A percentile compares a stretch with the other conserved stretches of the same genome.
Evolutionary conservation across 768 basidiomycete genomes (phyloP).

Genomic region (Termitomyces sp.): DNA sequence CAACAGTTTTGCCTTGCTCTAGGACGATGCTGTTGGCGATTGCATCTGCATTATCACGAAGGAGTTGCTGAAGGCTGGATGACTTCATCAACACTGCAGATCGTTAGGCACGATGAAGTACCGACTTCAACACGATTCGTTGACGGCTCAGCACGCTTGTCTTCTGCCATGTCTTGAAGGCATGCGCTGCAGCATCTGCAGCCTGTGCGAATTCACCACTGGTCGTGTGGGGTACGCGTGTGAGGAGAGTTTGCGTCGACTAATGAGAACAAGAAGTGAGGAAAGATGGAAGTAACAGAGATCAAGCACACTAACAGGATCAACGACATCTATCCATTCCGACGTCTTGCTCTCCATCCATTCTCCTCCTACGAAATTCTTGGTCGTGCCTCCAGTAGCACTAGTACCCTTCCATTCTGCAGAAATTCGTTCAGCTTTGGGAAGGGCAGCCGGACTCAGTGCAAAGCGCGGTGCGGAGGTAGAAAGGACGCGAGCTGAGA

Average conservation of each 20-base stretch:
- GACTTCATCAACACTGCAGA: neutral
- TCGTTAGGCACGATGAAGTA: slow-evolving; percentile 11
- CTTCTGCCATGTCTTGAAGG: slow-evolving; percentile 86
- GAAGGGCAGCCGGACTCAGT: slow-evolving; percentile 51
- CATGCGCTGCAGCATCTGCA: slow-evolving; percentile 77
- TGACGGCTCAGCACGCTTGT: slow-evolving; percentile 86
- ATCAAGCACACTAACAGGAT: slow-evolving; percentile 64
- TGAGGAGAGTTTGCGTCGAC: slow-evolving; percentile 90
- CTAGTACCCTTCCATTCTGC: slow-evolving; percentile 85
- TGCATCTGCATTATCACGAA: slow-evolving; percentile 82
- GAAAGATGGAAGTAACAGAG: neutral
- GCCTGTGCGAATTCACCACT: slow-evolving; percentile 77
- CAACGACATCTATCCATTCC: slow-evolving; percentile 83
- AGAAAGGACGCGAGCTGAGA: slow-evolving; percentile 35
- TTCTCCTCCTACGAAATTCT: slow-evolving; percentile 89
- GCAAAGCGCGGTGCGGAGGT: slow-evolving; percentile 44
- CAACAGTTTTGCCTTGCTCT: slow-evolving; percentile 93
- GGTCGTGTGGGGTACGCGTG: slow-evolving; percentile 88
- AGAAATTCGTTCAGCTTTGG: slow-evolving; percentile 68
- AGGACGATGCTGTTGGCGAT: slow-evolving; percentile 88
- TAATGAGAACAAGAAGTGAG: slow-evolving; percentile 26
- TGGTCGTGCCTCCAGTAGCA: slow-evolving; percentile 81
- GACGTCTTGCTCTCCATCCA: slow-evolving; percentile 79
- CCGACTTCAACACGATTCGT: slow-evolving; percentile 84
- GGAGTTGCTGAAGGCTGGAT: slow-evolving; percentile 78